A percentile compares a stretch with the other conserved stretches of the same genome.
Evolutionary conservation across 2,329 filamentous ascomycete genomes (phyloP).

Genomic region (Neonectria magnoliae): DNA sequence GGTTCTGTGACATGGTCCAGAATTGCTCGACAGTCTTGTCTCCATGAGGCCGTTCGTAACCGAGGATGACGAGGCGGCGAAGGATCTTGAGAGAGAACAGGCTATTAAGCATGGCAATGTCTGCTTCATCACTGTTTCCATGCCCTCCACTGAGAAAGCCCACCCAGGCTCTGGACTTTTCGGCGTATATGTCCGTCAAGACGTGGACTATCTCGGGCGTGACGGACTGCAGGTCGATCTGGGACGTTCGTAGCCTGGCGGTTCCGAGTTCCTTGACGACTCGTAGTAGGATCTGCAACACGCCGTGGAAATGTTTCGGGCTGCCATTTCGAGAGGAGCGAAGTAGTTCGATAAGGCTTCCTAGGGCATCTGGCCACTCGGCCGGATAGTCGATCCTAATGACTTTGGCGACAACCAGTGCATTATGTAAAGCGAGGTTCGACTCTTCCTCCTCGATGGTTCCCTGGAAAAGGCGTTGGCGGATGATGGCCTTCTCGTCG

Average conservation of each 20-base stretch:
- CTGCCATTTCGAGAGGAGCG: slow-evolving; percentile 63
- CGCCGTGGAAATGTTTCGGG: slow-evolving; percentile 74
- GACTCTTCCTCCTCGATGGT: slow-evolving; percentile 80
- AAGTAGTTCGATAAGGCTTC: slow-evolving; percentile 71
- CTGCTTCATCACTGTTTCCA: slow-evolving; percentile 67
- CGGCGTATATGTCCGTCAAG: slow-evolving; percentile 80
- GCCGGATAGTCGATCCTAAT: slow-evolving; percentile 88
- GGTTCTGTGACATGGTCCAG: slow-evolving; percentile 81
- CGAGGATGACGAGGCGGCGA: slow-evolving; percentile 79
- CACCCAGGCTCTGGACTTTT: slow-evolving; percentile 77
- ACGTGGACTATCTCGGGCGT: slow-evolving; percentile 87
- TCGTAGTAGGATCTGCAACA: slow-evolving; percentile 81
- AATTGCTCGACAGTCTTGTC: slow-evolving; percentile 80
- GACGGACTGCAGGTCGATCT: slow-evolving; percentile 79
- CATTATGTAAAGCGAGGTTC: slow-evolving; percentile 85
- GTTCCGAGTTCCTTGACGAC: slow-evolving; percentile 92
- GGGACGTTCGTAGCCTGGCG: slow-evolving; percentile 77
- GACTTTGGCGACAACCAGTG: slow-evolving; percentile 87
- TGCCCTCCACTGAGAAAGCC: slow-evolving; percentile 65
- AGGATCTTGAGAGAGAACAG: slow-evolving; percentile 82
- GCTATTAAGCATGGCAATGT: slow-evolving; percentile 78
- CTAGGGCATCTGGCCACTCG: slow-evolving; percentile 78
- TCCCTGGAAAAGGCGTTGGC: slow-evolving; percentile 77
- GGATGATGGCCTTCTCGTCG: slow-evolving; percentile 80
- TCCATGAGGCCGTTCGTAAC: slow-evolving; percentile 86